phyloP scores from a whole-genome alignment of 306 rosid genomes.

The Lablab purpureus region DNA sequence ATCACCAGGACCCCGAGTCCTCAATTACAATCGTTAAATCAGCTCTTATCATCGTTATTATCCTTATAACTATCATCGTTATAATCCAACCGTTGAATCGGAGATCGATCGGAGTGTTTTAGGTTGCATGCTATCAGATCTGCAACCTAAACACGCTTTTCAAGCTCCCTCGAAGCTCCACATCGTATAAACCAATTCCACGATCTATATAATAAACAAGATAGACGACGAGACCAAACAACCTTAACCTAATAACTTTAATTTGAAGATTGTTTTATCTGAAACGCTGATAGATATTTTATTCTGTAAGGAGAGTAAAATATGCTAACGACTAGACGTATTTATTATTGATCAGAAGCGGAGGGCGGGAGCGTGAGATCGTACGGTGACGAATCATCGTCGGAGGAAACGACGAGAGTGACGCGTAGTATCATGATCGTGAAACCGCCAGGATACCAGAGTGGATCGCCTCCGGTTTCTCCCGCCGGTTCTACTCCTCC shows the following conservation, averaged over 20 bases:
- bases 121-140: conserved; percentile 40
- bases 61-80: not conserved
- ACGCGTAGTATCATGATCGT: conserved; percentile 93
- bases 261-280: not conserved
- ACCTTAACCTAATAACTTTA: not conserved
- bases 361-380: conserved; percentile 62
- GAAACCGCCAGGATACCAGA: conserved; percentile 77
- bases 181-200: not conserved
- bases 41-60: conserved; percentile 2
- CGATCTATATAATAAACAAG: not conserved
- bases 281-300: not conserved
- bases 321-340: not conserved
- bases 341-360: conserved; percentile 54
- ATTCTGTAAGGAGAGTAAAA: not conserved
- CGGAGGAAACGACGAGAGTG: conserved; percentile 63
- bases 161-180: not conserved
- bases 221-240: not conserved
- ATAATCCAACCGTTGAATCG: conserved; percentile 28
- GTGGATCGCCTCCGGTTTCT: conserved; percentile 79
- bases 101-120: conserved; percentile 27
- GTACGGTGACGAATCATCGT: conserved; percentile 55
- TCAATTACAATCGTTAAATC: conserved; percentile 16
- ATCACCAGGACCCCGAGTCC: not conserved
- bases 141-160: conserved; percentile 1
- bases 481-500: conserved; percentile 95